Percentiles rank a stretch among this genome's conserved stretches.
Evolutionary conservation across 2,329 filamentous ascomycete genomes (phyloP).

Genomic region (Cephalotrichum gorgonifer): DNA sequence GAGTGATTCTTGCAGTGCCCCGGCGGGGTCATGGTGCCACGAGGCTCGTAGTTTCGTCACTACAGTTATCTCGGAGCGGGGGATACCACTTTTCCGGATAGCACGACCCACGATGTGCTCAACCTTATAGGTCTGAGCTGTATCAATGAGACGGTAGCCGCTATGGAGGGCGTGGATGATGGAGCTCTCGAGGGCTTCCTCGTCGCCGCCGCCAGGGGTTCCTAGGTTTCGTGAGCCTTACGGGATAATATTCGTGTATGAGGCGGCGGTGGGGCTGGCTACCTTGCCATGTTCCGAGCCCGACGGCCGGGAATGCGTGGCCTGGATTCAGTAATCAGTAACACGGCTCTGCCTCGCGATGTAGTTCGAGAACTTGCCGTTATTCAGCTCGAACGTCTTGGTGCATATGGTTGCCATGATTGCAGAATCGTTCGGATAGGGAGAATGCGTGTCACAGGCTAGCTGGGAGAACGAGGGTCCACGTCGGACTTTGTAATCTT

Average conservation of each 20-base stretch:
- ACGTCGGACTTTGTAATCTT: no score
- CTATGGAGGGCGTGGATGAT: conserved; percentile 17
- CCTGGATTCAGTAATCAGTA: no score
- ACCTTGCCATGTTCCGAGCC: conserved; percentile 17
- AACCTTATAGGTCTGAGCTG: conserved; percentile 15
- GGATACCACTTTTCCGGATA: conserved; percentile 19
- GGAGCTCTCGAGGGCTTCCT: conserved; percentile 16
- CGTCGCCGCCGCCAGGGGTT: conserved; percentile 8
- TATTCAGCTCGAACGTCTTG: conserved; percentile 11
- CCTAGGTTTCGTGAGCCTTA: conserved; percentile 8
- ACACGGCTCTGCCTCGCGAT: no score
- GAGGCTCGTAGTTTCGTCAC: no score
- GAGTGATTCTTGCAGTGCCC: conserved; percentile 50
- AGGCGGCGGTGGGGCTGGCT: neutral
- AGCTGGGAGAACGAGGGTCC: no score
- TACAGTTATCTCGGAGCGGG: conserved; percentile 20
- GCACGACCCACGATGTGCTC: conserved; percentile 19
- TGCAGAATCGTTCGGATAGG: no score
- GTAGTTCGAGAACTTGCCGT: no score
- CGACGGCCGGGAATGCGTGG: no score
- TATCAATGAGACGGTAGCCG: conserved; percentile 21
- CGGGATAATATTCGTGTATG: no score
- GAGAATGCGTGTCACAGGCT: no score
- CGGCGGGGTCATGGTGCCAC: conserved; percentile 57
- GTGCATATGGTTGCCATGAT: conserved; percentile 9